These are phyloP conservation scores for Geotrichum restrictum DNA, from an alignment of 1,139 yeast species.

Conservation along the genomic window DNA sequence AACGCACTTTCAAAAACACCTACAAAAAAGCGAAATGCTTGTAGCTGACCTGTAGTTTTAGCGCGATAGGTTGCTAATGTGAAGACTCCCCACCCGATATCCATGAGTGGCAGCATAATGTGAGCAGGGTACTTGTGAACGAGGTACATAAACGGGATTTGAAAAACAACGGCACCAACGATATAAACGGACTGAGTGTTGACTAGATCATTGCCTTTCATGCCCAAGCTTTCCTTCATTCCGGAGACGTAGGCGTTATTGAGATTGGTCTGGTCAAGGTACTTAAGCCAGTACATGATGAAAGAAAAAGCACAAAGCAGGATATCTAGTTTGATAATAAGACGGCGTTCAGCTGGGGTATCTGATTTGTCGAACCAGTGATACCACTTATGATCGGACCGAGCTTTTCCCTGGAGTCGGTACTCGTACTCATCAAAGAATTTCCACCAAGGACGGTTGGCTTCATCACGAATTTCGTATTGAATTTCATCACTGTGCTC, in stretches of 20 bases:
- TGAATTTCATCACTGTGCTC: background rate
- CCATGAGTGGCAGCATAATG: constrained; percentile 55
- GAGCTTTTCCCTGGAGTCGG: constrained; percentile 20
- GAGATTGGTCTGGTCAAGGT: constrained; percentile 53
- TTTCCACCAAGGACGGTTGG: constrained; percentile 59
- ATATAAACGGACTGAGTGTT: constrained; percentile 56
- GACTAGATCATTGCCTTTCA: constrained; percentile 65
- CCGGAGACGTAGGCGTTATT: constrained; percentile 70
- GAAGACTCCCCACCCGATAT: constrained; percentile 62
- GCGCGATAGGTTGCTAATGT: constrained; percentile 55
- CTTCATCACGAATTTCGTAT: constrained; percentile 41
- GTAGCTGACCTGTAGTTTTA: constrained; percentile 46
- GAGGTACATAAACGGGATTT: constrained; percentile 43
- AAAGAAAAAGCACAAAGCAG: constrained; percentile 57
- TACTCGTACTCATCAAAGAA: constrained; percentile 60
- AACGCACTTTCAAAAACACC: constrained; percentile 63
- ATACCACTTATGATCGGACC: constrained; percentile 42
- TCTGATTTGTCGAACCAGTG: constrained; percentile 61
- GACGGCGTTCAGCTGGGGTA: constrained; percentile 50
- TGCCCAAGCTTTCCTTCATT: constrained; percentile 53
- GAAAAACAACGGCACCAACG: constrained; percentile 58
- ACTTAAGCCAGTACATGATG: constrained; percentile 67
- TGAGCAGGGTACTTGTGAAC: constrained; percentile 49
- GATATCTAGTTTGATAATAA: constrained; percentile 60
- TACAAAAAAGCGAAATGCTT: constrained; percentile 56